Evolutionary conservation across 129 eudicot species (phyloP).

Genomic region (Flaveria bidentis): DNA sequence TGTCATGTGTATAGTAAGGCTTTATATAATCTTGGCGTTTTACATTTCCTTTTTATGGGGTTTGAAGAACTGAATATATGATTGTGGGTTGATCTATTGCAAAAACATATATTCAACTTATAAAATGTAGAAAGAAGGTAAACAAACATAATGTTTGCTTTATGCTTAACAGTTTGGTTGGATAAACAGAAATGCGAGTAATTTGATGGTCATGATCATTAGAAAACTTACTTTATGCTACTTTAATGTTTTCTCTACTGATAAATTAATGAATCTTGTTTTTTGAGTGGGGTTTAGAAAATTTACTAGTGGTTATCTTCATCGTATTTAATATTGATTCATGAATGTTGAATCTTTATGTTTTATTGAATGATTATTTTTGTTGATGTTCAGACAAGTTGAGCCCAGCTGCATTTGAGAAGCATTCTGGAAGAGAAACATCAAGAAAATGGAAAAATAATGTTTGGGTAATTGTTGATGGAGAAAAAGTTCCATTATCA

Average conservation of each 20-base stretch:
- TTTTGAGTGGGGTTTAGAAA: too few relatives aligned
- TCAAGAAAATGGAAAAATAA: constrained; percentile 76
- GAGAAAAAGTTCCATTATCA: constrained; percentile 64
- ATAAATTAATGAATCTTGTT: too few relatives aligned
- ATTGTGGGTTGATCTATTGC: too few relatives aligned
- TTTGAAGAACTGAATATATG: neutral
- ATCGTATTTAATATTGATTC: neutral
- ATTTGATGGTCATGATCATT: neutral
- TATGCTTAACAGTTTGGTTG: neutral
- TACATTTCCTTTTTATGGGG: neutral
- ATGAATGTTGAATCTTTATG: neutral
- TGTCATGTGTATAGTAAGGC: neutral
- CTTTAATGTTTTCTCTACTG: neutral
- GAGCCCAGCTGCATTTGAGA: constrained; percentile 80
- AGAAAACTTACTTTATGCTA: neutral
- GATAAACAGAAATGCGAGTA: neutral
- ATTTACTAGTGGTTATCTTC: neutral
- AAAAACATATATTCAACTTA: too few relatives aligned
- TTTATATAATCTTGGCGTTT: neutral
- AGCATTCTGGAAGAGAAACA: constrained; percentile 83
- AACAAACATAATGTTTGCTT: neutral
- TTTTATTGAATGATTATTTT: neutral
- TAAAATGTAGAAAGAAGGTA: too few relatives aligned
- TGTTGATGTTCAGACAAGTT: constrained; percentile 51
- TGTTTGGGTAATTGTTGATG: constrained; percentile 70